These are phyloP conservation scores for Dictyostelium firmibasis DNA, from an alignment of 78 protist species.

Conservation along the genomic window DNA sequence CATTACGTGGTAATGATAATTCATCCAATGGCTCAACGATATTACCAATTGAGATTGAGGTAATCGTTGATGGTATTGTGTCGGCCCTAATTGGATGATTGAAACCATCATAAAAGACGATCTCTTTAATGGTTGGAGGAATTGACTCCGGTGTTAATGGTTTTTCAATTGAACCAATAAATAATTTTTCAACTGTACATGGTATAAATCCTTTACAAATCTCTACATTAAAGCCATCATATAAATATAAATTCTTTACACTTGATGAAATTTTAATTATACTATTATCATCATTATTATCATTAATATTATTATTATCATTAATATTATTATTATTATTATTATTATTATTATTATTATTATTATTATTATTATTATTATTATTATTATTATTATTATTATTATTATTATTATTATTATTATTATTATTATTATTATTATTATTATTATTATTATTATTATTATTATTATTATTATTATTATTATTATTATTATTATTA, in stretches of 20 bases:
- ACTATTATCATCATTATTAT: background rate
- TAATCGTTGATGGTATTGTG: background rate
- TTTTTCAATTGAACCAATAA: background rate
- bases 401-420: background rate
- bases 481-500: no score
- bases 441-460: background rate
- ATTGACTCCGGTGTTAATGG: background rate
- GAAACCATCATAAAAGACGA: background rate
- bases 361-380: background rate
- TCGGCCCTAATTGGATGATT: background rate
- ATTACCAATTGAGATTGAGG: background rate
- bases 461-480: background rate
- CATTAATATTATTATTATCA: background rate
- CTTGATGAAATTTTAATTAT: background rate
- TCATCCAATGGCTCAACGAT: background rate
- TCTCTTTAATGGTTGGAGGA: background rate
- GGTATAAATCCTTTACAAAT: background rate
- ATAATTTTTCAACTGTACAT: background rate
- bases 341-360: background rate
- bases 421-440: background rate
- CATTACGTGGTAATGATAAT: background rate
- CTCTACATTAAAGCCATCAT: background rate
- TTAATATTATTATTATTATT: background rate
- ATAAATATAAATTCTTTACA: constrained; percentile 1
- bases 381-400: background rate